Base-by-base conservation (phyloP, 2,329 filamentous ascomycete species). In the Pseudogymnoascus sp. region DNA sequence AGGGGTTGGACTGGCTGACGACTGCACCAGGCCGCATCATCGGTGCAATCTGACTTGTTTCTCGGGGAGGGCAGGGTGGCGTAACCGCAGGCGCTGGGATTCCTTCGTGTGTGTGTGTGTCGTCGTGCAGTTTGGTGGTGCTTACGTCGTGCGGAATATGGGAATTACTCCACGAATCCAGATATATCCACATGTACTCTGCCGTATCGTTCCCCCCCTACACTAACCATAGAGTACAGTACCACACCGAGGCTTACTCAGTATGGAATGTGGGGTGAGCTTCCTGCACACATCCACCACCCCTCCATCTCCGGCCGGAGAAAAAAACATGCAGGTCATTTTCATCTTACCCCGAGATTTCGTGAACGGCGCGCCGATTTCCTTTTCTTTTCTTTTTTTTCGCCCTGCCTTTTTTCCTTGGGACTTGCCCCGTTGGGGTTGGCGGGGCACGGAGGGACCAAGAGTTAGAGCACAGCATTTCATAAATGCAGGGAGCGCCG, bases 141-240 rank as follows among this genome's bases (percentile, higher is more conserved):
- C 43, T 50, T 50, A 30, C 43, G 25, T 50, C 43, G 8, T 30
- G 43, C 43, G 43, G 43, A 50, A 15, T 8, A 50, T 50, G 43
- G 43, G 43, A 30, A 50, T 50, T 50, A 50, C 43, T 30, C 43
- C 43, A 50, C 43, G 43, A 50, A 50, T 30, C 43, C 43, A 50
- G 43, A 50, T 50, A 50, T 50, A 50, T 50, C 43, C 43, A 50
- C 43, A 50, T 50, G 43, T 50, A 50, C 43, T 50, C 43, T 50
- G 43, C 43, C 25, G 43, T 50, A 50, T 30, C 43, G n/a, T 50
- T 12, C 25, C 22, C 22, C 22, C 43, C 25, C 30, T 39, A 43
- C 39, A 43, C 39, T 18, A 22, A 22, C 39, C 39, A 22, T 18
- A 18, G 18, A 18, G 18, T 25, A 25, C 22, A 25, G 22, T 50